phyloP scores from a whole-genome alignment of 768 basidiomycete species.

The Pisolithus tinctorius region DNA sequence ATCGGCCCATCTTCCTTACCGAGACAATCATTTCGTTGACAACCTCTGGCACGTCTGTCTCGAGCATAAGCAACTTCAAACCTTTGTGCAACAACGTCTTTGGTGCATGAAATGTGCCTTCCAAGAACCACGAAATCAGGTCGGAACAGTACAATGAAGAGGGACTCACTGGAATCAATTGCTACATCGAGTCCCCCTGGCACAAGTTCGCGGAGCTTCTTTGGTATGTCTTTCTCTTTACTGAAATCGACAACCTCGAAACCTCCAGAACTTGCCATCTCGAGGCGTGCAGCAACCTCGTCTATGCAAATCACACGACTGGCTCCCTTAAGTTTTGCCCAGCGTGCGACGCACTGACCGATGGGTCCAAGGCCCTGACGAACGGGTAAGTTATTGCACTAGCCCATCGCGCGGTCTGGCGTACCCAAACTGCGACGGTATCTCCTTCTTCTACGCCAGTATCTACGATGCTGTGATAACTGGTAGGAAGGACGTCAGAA shows the following conservation, averaged over 20 bases:
- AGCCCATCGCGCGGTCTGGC: conserved; percentile 9
- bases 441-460: conserved; percentile 70
- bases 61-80: conserved; percentile 64
- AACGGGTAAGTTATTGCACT: not conserved
- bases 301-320: conserved; percentile 69
- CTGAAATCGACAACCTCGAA: conserved; percentile 58
- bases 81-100: conserved; percentile 59
- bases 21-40: conserved; percentile 44
- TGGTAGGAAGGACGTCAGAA: conserved; percentile 61
- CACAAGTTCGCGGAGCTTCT: conserved; percentile 51
- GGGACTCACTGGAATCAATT: conserved; percentile 39
- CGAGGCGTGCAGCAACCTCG: conserved; percentile 44
- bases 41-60: conserved; percentile 69
- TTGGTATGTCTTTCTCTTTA: conserved; percentile 38
- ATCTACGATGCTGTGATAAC: conserved; percentile 69
- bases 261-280: conserved; percentile 38
- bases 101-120: conserved; percentile 64
- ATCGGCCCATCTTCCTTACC: conserved; percentile 48
- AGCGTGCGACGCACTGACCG: conserved; percentile 54
- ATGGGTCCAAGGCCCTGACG: conserved; percentile 58
- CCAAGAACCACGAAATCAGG: not conserved
- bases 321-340: conserved; percentile 63
- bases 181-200: conserved; percentile 61
- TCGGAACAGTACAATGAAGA: conserved; percentile 7
- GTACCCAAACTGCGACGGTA: conserved; percentile 63